Evolutionary conservation across 805 yeast genomes (phyloP).

Genomic region (Kluyveromyces starmeri): DNA sequence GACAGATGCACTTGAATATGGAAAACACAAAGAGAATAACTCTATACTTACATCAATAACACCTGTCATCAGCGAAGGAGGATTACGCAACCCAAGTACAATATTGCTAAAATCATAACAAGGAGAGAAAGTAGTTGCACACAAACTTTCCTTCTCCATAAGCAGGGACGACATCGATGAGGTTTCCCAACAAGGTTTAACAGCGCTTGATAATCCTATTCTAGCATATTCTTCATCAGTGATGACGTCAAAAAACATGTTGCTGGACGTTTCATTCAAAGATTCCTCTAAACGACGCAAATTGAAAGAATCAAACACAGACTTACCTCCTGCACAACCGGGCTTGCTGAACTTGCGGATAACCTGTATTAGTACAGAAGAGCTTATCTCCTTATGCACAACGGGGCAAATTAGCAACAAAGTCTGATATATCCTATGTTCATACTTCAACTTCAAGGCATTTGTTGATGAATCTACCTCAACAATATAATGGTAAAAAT

Average conservation of each 20-base stretch:
- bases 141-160: slow-evolving; percentile 8
- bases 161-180: slow-evolving; percentile 3
- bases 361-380: slow-evolving; percentile 33
- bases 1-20: slow-evolving; percentile 62
- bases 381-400: slow-evolving; percentile 32
- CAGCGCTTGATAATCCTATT: slow-evolving; percentile 15
- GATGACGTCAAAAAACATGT: neutral
- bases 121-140: slow-evolving; percentile 12
- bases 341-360: slow-evolving; percentile 39
- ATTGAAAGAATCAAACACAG: neutral
- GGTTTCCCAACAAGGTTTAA: neutral
- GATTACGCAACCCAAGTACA: slow-evolving; percentile 21
- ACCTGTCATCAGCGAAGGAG: slow-evolving; percentile 41
- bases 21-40: slow-evolving; percentile 61
- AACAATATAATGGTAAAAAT: slow-evolving; percentile 25
- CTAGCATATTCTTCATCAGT: neutral
- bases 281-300: neutral
- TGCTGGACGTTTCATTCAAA: neutral
- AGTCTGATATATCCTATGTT: slow-evolving; percentile 38
- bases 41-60: slow-evolving; percentile 74
- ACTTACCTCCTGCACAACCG: neutral
- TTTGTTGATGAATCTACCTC: slow-evolving; percentile 23
- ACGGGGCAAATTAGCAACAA: slow-evolving; percentile 31
- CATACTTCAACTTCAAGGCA: slow-evolving; percentile 30
- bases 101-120: slow-evolving; percentile 12